These are phyloP conservation scores for Syncephalastrum racemosum DNA, from an alignment of 371 early-diverging fungal species.

Conservation along the genomic window DNA sequence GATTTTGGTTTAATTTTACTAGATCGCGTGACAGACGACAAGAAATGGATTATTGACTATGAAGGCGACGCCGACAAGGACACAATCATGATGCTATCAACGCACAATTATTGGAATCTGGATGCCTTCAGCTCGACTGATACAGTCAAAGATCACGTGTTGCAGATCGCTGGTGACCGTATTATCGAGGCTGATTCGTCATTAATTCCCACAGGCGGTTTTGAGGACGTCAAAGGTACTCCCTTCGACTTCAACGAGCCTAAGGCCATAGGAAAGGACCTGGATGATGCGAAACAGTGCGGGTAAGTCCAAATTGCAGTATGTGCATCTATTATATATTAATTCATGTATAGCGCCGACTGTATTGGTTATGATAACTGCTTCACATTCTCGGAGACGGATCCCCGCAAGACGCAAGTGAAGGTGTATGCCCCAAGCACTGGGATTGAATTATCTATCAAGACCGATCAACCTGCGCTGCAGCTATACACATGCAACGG, in stretches of 20 bases:
- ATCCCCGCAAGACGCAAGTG: conserved; percentile 15
- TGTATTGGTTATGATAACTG: conserved; percentile 33
- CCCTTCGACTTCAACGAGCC: conserved; percentile 20
- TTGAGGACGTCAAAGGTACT: conserved; percentile 15
- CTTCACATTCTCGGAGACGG: conserved; percentile 27
- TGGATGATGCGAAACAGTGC: conserved; percentile 17
- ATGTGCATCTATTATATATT: neutral
- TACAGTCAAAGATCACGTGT: conserved; percentile 22
- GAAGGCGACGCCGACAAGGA: conserved; percentile 16
- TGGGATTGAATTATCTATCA: conserved; percentile 19
- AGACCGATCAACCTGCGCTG: conserved; percentile 21
- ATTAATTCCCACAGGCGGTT: conserved; percentile 19
- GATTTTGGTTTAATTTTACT: no score
- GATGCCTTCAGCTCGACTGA: conserved; percentile 21
- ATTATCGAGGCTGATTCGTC: conserved; percentile 16
- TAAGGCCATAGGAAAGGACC: conserved; percentile 23
- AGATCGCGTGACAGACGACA: conserved; percentile 21
- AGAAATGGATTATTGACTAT: conserved; percentile 23
- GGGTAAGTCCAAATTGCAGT: conserved; percentile 7
- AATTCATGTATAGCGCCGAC: conserved; percentile 6
- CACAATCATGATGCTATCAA: conserved; percentile 23
- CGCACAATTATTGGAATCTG: conserved; percentile 23
- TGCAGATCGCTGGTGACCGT: conserved; percentile 23
- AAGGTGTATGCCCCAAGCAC: conserved; percentile 21
- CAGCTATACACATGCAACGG: conserved; percentile 24